These are phyloP conservation scores for Hondaea fermentalgiana DNA, from an alignment of 108 stramenopile genomes.

Conservation along the genomic window DNA sequence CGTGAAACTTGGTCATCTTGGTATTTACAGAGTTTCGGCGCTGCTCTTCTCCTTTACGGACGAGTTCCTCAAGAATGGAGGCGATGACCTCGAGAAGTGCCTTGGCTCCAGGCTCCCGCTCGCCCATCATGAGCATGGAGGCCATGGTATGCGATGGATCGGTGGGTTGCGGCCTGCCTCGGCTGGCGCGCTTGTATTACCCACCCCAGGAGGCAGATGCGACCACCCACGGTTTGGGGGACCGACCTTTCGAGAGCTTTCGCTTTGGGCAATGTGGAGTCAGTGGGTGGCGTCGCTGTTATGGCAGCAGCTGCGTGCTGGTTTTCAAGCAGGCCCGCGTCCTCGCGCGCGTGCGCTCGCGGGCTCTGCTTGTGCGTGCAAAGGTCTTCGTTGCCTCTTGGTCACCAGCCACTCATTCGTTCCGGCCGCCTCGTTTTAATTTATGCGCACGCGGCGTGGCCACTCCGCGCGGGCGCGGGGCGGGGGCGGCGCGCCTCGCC, in stretches of 20 bases:
- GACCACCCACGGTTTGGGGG: neutral
- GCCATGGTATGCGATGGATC: neutral
- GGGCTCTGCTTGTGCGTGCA: neutral
- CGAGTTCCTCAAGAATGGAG: neutral
- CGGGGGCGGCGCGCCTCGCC: neutral
- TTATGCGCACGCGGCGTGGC: neutral
- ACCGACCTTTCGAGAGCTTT: too few relatives aligned
- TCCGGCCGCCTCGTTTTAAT: neutral
- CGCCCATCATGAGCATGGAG: neutral
- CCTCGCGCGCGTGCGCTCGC: neutral
- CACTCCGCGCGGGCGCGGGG: neutral
- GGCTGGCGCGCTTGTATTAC: neutral
- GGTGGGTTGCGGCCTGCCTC: neutral
- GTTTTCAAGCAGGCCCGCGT: neutral
- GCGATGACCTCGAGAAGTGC: neutral
- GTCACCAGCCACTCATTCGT: neutral
- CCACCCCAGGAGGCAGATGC: neutral
- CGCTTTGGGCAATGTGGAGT: too few relatives aligned
- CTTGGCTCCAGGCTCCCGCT: neutral
- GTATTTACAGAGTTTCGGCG: neutral
- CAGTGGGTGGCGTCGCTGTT: too few relatives aligned
- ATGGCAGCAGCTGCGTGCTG: neutral
- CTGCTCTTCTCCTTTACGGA: neutral
- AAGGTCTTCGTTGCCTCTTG: neutral
- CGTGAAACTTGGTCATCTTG: slow-evolving; percentile 82